These are phyloP conservation scores for Trichophyton mentagrophytes DNA, from an alignment of 2,329 filamentous ascomycete genomes.

Conservation along the genomic window DNA sequence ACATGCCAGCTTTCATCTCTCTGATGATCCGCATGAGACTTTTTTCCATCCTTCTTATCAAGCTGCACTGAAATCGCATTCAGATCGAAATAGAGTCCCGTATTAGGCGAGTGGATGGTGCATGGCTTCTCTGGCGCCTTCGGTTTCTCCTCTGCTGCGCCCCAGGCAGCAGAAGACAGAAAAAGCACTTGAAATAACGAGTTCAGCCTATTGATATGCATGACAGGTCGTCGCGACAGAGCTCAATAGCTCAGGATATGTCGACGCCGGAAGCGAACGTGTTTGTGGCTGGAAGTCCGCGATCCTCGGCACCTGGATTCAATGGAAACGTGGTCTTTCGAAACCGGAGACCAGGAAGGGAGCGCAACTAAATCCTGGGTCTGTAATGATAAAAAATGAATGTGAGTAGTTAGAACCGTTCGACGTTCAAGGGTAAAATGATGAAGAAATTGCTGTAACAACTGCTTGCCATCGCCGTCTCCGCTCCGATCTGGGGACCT, in stretches of 20 bases:
- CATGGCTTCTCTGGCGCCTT: constrained; percentile 35
- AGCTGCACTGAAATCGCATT: constrained; percentile 44
- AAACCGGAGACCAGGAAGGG: not conserved
- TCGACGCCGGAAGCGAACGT: not conserved
- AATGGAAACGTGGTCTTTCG: not conserved
- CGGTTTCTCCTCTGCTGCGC: not conserved
- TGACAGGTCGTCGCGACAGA: not conserved
- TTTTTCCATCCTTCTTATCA: constrained; percentile 29
- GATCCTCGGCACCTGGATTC: not conserved
- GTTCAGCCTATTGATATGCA: not conserved
- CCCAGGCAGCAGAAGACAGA: not conserved
- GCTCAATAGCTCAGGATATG: not conserved
- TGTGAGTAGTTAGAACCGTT: not conserved
- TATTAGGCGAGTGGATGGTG: constrained; percentile 49
- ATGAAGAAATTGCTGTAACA: not conserved
- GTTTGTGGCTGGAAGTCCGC: not conserved
- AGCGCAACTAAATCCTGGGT: too few species aligned
- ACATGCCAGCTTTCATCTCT: constrained; percentile 37
- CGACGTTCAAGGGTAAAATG: not conserved
- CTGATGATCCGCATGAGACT: constrained; percentile 23
- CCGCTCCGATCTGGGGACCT: not conserved
- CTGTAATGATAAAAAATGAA: not conserved
- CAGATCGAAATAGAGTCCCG: constrained; percentile 51
- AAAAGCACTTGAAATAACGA: not conserved
- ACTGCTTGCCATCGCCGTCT: not conserved